Base-by-base conservation (phyloP, 441 rosid genomes). In the Biscutella laevigata region DNA sequence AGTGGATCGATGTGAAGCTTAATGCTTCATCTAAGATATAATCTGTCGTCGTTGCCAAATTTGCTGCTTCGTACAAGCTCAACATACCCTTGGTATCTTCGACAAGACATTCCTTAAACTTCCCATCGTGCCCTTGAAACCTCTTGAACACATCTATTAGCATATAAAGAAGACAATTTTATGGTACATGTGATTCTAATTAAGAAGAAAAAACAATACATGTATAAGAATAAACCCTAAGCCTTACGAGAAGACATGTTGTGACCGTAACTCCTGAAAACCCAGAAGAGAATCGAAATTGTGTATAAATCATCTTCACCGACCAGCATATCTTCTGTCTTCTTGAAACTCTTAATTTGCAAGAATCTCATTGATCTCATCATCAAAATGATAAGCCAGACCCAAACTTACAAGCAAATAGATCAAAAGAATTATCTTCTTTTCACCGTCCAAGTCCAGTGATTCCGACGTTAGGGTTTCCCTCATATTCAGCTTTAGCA, bases 201-300 rank as follows among this genome's bases (percentile, higher is more conserved):
- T n/a, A n/a, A n/a, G n/a, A n/a, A n/a, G n/a, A n/a, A n/a, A n/a
- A n/a, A n/a, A n/a, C n/a, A n/a, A n/a, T n/a, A n/a, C n/a, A n/a
- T n/a, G n/a, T n/a, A n/a, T n/a, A n/a, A n/a, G n/a, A n/a, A n/a
- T n/a, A n/a, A n/a, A n/a, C n/a, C n/a, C n/a, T n/a, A 27, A 11
- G 21, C 5, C 28, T 9, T 47, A 29, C 53, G 26, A 5, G 53
- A 47, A 15, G 37, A 47, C 2, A 47, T 10, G 26, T 47, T 9
- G 37, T 47, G 53, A n/a, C 38, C 26, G 7, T 47, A 47, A 2
- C n/a, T 47, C 29, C 53, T 47, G 10, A 47, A 15, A 30, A 47
- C 53, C 14, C 26, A 29, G 4, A 46, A 46, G 29, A 43, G 11
- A 5, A 24, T 7, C 5, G 32, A 43, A 11, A 43, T 10, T n/a